Base-by-base conservation (phyloP, 2,329 filamentous ascomycete species). In the Emydomyces testavorans region DNA sequence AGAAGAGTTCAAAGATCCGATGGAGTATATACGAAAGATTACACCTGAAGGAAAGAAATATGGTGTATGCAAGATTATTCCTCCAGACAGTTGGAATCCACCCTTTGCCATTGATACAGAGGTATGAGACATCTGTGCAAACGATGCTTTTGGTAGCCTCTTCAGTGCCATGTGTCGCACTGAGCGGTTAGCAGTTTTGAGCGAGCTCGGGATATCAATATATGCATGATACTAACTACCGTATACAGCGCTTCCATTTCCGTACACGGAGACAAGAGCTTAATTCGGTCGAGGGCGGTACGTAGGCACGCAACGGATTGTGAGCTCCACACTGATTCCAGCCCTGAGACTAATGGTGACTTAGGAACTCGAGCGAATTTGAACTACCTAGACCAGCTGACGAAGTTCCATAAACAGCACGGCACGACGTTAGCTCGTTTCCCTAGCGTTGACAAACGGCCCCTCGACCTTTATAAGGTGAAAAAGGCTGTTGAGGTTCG, bases 241-340 rank as follows among this genome's bases (percentile, higher is more conserved):
- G 20, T 35, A 29, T 55, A 56, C 62, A 95, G 89, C 85, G 82
- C 67, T 98, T 98, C 61, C 92, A 98, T 65, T 98, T 98, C 63
- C 81, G 88, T 55, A 98, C 92, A 11, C 80, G 92, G 62, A 88
- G 93, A 64, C 92, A 98, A 65, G 90, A 96, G 66, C 74, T 98
- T 52, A 98, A 98, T 66, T 94, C 89, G 13, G 87, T 96, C 41
- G 92, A 98, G 83, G 92, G 92, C 75, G 92, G 88, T 93, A 78
- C 62, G 65, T 52, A 39, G n/a, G 11, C n/a, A 24, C 31, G 13
- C 32, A 43, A 11, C 7, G 10, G 29, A 16, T 13, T 15, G 26
- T 34, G 40, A 24, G 20, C 24, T 4, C 24, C 13, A 7, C 23
- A 1, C 4, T 20, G 10, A 2, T 40, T 10, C 18, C 20, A 10